A percentile compares a stretch with the other conserved stretches of the same genome.
Evolutionary conservation across 768 basidiomycete genomes (phyloP).

Genomic region (Phylloporus rhodoxanthus): DNA sequence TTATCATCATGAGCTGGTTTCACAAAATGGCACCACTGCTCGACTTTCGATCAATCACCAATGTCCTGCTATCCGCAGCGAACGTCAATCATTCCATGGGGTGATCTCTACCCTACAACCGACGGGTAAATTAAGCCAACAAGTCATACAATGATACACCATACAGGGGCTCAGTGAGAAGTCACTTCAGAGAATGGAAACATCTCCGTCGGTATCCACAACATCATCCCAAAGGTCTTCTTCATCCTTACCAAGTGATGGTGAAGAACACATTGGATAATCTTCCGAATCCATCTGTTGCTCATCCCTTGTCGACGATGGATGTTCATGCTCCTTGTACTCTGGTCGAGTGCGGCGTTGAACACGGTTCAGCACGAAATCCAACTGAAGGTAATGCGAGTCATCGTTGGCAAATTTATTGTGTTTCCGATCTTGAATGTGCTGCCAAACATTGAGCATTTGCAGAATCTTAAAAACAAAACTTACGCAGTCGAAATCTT

Average conservation of each 20-base stretch:
- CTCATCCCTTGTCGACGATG: slow-evolving; percentile 5
- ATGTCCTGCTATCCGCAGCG: neutral
- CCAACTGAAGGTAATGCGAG: slow-evolving; percentile 74
- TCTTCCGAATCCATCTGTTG: slow-evolving; percentile 15
- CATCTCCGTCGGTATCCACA: slow-evolving; percentile 18
- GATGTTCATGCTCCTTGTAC: slow-evolving; percentile 24
- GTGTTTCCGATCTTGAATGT: slow-evolving; percentile 67
- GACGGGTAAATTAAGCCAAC: slow-evolving; percentile 17
- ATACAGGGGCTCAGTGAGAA: slow-evolving; percentile 1
- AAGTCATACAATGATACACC: slow-evolving; percentile 13
- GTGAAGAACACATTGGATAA: slow-evolving; percentile 22
- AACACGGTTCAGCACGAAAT: slow-evolving; percentile 64
- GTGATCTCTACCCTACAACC: slow-evolving; percentile 22
- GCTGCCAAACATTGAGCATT: slow-evolving; percentile 41
- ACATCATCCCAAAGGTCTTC: slow-evolving; percentile 20
- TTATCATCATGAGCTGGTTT: neutral
- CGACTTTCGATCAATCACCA: neutral
- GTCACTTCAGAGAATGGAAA: slow-evolving; percentile 16
- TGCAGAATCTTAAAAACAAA: neutral
- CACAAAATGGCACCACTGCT: too few species aligned
- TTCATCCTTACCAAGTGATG: slow-evolving; percentile 5
- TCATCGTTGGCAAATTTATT: slow-evolving; percentile 74
- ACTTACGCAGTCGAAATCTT: slow-evolving; percentile 73
- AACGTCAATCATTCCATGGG: neutral
- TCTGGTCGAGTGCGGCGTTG: slow-evolving; percentile 36